phyloP scores from a whole-genome alignment of 148 eudicot species.

The Fagopyrum tataricum region DNA sequence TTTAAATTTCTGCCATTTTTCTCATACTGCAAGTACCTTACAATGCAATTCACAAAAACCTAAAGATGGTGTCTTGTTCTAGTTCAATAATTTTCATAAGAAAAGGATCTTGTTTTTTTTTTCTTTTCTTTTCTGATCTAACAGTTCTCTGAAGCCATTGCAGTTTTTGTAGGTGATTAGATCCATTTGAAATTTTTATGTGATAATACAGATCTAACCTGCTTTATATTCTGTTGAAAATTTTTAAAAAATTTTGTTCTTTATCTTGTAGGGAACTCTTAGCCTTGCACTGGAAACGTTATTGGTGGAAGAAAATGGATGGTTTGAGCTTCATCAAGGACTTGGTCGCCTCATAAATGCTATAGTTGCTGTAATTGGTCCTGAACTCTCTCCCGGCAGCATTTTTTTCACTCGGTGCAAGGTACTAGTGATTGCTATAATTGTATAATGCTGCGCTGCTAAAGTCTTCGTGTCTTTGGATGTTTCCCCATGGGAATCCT shows the following conservation, averaged over 20 bases:
- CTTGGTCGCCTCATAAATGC: conserved; percentile 96
- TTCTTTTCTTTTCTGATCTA: background rate
- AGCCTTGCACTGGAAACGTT: conserved; percentile 88
- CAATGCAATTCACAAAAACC: background rate
- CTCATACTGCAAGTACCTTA: background rate
- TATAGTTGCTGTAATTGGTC: conserved; percentile 96
- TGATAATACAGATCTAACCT: background rate
- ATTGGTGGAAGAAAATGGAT: conserved; percentile 83
- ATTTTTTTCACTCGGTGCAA: conserved; percentile 97
- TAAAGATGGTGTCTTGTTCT: background rate
- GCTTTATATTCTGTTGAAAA: background rate
- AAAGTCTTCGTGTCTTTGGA: background rate
- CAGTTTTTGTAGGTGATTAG: background rate
- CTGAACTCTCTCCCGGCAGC: conserved; percentile 97
- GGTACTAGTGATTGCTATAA: conserved; percentile 33
- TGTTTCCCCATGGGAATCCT: background rate
- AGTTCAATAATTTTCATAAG: no score
- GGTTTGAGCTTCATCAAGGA: conserved; percentile 91
- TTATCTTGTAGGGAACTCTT: conserved; percentile 68
- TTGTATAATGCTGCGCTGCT: background rate
- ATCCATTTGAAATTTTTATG: background rate
- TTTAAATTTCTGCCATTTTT: background rate
- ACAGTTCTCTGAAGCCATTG: background rate
- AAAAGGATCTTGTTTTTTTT: no score
- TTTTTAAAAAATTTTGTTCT: background rate